phyloP scores from a whole-genome alignment of 768 basidiomycete species.

The Rhodotorula diobovata region DNA sequence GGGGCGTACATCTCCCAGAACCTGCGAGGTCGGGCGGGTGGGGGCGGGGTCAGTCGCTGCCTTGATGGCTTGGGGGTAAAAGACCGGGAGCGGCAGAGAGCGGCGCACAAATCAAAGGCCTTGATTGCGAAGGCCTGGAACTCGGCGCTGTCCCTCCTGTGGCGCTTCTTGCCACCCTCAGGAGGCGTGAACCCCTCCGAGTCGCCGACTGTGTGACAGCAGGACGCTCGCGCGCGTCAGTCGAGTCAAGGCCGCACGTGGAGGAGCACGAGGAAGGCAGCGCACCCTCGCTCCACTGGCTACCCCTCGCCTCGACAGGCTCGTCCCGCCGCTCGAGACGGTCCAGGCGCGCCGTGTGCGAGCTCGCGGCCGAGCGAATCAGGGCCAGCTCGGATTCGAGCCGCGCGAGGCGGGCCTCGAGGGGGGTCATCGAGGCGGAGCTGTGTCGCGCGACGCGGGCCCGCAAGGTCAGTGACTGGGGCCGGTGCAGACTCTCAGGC shows the following conservation, averaged over 20 bases:
- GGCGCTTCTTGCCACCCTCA: background rate
- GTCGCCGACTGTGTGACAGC: background rate
- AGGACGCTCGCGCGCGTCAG: too few relatives aligned
- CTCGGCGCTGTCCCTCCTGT: background rate
- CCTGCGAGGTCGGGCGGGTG: slow-evolving; percentile 6
- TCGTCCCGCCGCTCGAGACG: background rate
- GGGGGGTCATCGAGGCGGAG: background rate
- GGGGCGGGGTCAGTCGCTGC: background rate
- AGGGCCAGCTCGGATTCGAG: slow-evolving; percentile 1
- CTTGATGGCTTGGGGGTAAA: too few relatives aligned
- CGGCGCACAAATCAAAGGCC: slow-evolving; percentile 25
- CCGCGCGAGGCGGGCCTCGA: slow-evolving; percentile 9
- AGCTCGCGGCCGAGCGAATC: background rate
- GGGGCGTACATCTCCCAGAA: slow-evolving; percentile 37
- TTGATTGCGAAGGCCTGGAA: slow-evolving; percentile 8
- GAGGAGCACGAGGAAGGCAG: background rate
- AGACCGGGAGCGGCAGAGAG: too few relatives aligned
- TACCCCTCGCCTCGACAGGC: background rate
- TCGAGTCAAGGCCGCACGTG: too few relatives aligned
- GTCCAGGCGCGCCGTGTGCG: background rate
- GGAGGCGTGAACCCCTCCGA: background rate
- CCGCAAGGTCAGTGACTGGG: background rate
- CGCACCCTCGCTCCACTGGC: background rate
- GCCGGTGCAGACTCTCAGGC: too few relatives aligned
- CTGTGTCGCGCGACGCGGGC: background rate